phyloP scores from a whole-genome alignment of 345 rosid species.

The Aquilaria sinensis region DNA sequence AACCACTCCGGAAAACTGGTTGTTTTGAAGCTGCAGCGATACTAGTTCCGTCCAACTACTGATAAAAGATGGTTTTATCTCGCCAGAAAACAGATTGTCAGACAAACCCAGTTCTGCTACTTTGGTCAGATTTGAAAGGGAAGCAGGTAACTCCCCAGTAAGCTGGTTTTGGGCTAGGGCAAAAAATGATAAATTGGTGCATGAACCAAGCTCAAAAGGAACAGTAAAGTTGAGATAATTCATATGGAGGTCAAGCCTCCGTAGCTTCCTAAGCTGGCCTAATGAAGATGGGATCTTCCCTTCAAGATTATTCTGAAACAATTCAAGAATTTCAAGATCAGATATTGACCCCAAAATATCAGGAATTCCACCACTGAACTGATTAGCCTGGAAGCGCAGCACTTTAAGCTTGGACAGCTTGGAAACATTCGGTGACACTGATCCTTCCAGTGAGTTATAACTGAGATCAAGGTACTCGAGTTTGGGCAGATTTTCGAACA shows the following conservation, averaged over 20 bases:
- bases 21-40: constrained; percentile 49
- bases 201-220: constrained; percentile 50
- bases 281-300: constrained; percentile 51
- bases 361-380: constrained; percentile 41
- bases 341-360: constrained; percentile 29
- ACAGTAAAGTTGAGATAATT: constrained; percentile 43
- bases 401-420: constrained; percentile 44
- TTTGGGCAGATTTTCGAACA: constrained; percentile 34
- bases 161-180: constrained; percentile 49
- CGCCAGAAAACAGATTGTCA: constrained; percentile 36
- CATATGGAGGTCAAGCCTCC: constrained; percentile 25
- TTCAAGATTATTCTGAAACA: constrained; percentile 33
- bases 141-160: constrained; percentile 41
- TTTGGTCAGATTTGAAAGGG: constrained; percentile 38
- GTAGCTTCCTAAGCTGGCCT: constrained; percentile 43
- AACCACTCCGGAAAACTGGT: constrained; percentile 36
- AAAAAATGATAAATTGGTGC: constrained; percentile 43
- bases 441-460: constrained; percentile 31
- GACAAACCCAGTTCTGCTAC: constrained; percentile 30
- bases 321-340: constrained; percentile 32
- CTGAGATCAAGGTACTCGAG: constrained; percentile 39
- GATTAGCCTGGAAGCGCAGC: constrained; percentile 27
- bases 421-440: constrained; percentile 35
- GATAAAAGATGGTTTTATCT: constrained; percentile 35
- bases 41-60: constrained; percentile 38